Evolutionary conservation across 139 green algal genomes (phyloP), one percentile per base, ranked within the genome.

Genomic region (Haematococcus sp.): DNA sequence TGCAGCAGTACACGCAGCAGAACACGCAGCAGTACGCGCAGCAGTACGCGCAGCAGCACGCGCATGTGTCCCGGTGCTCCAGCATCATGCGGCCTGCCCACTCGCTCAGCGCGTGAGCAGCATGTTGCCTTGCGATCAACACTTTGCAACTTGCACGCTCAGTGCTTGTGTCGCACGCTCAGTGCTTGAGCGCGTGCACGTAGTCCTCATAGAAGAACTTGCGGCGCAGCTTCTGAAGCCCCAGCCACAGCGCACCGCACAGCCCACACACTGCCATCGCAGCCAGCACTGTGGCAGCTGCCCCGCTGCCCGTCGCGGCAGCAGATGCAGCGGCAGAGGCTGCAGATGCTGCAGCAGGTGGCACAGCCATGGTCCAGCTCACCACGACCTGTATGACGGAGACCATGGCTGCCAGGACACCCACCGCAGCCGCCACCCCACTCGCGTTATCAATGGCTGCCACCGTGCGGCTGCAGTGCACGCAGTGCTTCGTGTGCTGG

Each of bases 151-250:
- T 19, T 49, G 40, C 40, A 49, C 11, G 40, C 40, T 19, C 40
- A 49, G 40, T n/a, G n/a, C n/a, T n/a, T n/a, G n/a, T n/a, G n/a
- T n/a, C n/a, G n/a, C n/a, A n/a, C n/a, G n/a, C 40, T 49, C 40
- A 49, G 40, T 49, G 7, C 40, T 49, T 49, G 7, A 49, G 40
- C 7, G 56, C 55, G 34, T 79, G 74, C 19, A 79, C 65, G 34
- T 79, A 79, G 65, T 79, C 74, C 2, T 60, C 56, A 55, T 25
- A 79, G 27, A 74, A 27, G 54, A 79, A 79, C 54, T 68, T 43
- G 34, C 52, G 9, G 1, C 54, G 65, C 28, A 79, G 35, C 31
- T 22, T 19, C 7, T 28, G 55, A 20, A 79, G 65, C 40, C 15
- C 65, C 3, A 34, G 4, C 23, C 27, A 43, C 25, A 23, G 32